Evolutionary conservation across 2,329 filamentous ascomycete genomes (phyloP), one percentile per base, ranked within the genome.

Genomic region (Eutypa lata): DNA sequence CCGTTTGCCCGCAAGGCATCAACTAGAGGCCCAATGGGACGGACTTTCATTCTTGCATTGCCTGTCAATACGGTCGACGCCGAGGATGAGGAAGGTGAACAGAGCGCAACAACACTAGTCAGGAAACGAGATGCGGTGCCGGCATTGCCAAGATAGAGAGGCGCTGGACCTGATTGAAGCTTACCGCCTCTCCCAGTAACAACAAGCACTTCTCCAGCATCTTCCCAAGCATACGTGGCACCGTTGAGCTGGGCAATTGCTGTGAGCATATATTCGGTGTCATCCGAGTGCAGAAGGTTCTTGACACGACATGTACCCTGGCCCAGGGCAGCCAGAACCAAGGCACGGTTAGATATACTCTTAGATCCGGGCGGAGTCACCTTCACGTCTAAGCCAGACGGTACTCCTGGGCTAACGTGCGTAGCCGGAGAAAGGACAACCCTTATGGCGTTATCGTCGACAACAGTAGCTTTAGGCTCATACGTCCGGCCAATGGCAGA

Each of bases 201-300:
- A 3, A 95, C 86, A 26, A 99, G 80, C 8, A 94, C 86, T 62
- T 94, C 90, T n/a, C 94, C 94, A 53, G 91, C 89, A 49, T 97
- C 89, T 71, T 97, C 91, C 93, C 93, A 99, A 1, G 87, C 83
- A 73, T 95, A 97, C 1, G 88, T 88, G 18, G 92, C 93, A 28
- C 92, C 94, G 31, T 89, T 87, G 22, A 99, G 82, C 63, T 87
- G 86, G 24, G 83, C 82, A 53, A 99, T 86, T n/a, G 94, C 93
- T 53, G 91, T 91, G 44, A 99, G 78, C 94, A 99, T 99, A 71
- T 90, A 94, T 69, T 97, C 91, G 0, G 92, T 96, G 67, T 99
- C 94, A 63, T 97, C 94, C 0, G 94, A 97, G 72, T 97, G 93
- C 11, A 99, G 81, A 31, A 99, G 77, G 64, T 99, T 97, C 71